Percentiles rank a stretch among this genome's conserved stretches.
These are phyloP conservation scores for Fusarium hainanense DNA, from an alignment of 2,329 filamentous ascomycete genomes.

Conservation along the genomic window DNA sequence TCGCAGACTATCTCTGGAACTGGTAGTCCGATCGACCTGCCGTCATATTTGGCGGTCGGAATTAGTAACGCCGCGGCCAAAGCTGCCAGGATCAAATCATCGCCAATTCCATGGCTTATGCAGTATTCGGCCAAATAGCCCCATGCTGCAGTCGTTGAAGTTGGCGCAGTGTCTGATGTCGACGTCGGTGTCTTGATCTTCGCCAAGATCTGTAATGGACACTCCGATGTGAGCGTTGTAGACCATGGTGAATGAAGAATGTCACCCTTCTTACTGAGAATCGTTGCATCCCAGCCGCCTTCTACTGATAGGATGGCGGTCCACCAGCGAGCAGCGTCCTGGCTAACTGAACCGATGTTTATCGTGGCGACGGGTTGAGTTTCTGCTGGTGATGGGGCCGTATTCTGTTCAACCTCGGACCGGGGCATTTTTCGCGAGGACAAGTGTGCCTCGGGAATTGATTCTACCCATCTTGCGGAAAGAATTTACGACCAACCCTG, in stretches of 20 bases:
- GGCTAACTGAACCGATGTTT: no score
- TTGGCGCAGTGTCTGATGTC: fast-evolving
- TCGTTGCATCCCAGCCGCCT: no score
- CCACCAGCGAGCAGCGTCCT: no score
- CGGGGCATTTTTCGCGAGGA: fast-evolving
- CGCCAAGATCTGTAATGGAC: fast-evolving
- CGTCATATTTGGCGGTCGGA: background rate
- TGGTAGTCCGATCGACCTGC: fast-evolving
- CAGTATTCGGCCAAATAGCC: fast-evolving
- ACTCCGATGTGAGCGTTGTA: no score
- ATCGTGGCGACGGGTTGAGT: no score
- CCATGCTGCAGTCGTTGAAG: no score
- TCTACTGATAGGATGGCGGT: fast-evolving
- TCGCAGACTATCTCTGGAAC: fast-evolving
- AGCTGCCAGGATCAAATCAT: fast-evolving
- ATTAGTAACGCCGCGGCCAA: background rate
- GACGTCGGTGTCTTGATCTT: no score
- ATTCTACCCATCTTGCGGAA: no score
- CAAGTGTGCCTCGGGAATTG: fast-evolving
- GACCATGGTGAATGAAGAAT: no score
- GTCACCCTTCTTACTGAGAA: fast-evolving
- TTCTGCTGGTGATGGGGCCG: no score
- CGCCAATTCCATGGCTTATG: fast-evolving
- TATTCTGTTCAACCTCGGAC: no score
- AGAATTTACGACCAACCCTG: no score